phyloP scores from a whole-genome alignment of 768 basidiomycete genomes.

The Cystofilobasidium macerans region DNA sequence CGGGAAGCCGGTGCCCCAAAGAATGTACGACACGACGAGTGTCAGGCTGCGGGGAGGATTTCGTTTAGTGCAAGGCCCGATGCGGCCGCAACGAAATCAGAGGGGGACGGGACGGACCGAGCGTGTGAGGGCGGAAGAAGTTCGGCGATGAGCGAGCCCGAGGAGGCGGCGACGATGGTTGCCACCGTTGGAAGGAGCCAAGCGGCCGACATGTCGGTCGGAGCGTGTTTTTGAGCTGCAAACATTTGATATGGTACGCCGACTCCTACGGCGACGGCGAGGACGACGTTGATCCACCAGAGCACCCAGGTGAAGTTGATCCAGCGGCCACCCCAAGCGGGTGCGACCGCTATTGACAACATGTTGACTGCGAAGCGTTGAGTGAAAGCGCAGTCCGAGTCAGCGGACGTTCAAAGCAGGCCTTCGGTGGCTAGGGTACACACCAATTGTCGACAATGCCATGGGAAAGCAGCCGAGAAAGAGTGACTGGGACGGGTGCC shows the following conservation, averaged over 20 bases:
- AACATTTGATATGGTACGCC: conserved; percentile 29
- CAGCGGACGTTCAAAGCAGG: too few relatives aligned
- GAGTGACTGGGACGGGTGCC: conserved; percentile 47
- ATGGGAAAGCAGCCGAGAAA: conserved; percentile 48
- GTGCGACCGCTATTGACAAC: neutral
- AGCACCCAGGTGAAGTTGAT: conserved; percentile 5
- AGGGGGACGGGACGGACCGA: conserved; percentile 34
- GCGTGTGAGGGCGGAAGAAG: conserved; percentile 45
- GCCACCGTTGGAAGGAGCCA: conserved; percentile 73
- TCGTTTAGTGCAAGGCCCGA: conserved; percentile 31
- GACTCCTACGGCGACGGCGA: conserved; percentile 4
- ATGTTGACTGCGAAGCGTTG: too few relatives aligned
- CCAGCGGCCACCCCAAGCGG: neutral
- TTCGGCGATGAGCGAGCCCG: conserved; percentile 51
- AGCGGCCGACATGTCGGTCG: conserved; percentile 49
- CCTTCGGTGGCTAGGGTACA: neutral
- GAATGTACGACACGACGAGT: conserved; percentile 46
- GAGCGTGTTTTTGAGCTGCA: conserved; percentile 49
- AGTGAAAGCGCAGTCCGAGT: too few relatives aligned
- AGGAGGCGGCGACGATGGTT: conserved; percentile 57
- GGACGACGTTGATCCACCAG: conserved; percentile 20
- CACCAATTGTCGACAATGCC: conserved; percentile 49
- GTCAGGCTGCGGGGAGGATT: too few relatives aligned
- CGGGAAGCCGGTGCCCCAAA: conserved; percentile 35
- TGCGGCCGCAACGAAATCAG: neutral